These are phyloP conservation scores for Podila minutissima DNA, from an alignment of 192 early-diverging fungal genomes.

Conservation along the genomic window DNA sequence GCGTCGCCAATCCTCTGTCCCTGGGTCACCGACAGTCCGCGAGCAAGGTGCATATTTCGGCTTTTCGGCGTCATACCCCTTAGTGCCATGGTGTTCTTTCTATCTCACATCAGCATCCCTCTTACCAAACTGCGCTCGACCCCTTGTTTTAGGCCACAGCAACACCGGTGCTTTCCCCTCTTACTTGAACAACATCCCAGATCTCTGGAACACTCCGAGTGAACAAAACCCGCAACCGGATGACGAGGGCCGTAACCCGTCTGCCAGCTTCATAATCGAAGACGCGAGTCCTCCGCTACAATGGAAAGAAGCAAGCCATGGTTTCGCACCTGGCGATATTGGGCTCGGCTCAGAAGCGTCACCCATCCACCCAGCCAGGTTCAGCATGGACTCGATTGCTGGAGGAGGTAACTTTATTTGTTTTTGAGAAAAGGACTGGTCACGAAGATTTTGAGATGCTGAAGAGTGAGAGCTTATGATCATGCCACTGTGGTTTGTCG, in stretches of 20 bases:
- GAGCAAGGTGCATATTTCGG: too few species aligned
- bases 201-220: constrained; percentile 7
- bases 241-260: background rate
- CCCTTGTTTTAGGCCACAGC: background rate
- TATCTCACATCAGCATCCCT: too few species aligned
- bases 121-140: background rate
- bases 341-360: background rate
- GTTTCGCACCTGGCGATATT: background rate
- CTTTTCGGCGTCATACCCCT: background rate
- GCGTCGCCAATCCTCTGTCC: constrained; percentile 22
- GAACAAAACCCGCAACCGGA: background rate
- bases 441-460: background rate
- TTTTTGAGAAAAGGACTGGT: background rate
- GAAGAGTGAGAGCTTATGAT: too few species aligned
- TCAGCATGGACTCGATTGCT: constrained; percentile 34
- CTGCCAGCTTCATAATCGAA: constrained; percentile 23
- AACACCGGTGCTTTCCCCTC: background rate
- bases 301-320: constrained; percentile 23
- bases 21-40: constrained; percentile 18
- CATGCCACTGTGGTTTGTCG: background rate
- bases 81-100: background rate
- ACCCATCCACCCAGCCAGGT: constrained; percentile 19
- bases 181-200: constrained; percentile 16
- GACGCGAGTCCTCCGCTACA: constrained; percentile 29
- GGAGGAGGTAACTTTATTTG: constrained; percentile 24